These are phyloP conservation scores for Rhodotorula sp. DNA, from an alignment of 1,284 basidiomycete genomes.

Conservation along the genomic window DNA sequence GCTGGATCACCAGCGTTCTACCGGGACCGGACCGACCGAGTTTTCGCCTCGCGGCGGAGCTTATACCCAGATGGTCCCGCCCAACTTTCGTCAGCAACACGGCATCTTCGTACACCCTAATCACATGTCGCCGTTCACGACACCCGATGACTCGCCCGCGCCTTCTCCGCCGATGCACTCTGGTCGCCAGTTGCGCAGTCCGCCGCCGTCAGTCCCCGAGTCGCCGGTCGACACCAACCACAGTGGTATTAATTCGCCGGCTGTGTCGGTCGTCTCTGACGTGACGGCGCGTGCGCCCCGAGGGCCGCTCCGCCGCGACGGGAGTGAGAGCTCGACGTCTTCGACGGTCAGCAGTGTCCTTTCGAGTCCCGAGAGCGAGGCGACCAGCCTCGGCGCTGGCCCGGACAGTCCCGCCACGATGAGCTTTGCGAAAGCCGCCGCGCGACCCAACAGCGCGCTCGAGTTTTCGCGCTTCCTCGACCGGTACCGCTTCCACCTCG, in stretches of 20 bases:
- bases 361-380: conserved; percentile 30
- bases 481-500: conserved; percentile 36
- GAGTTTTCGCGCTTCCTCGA: conserved; percentile 39
- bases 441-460: conserved; percentile 23
- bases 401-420: conserved; percentile 28
- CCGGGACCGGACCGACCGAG: neutral
- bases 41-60: neutral
- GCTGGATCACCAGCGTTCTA: neutral
- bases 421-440: conserved; percentile 2
- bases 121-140: conserved; percentile 32
- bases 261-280: conserved; percentile 1
- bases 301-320: conserved; percentile 5
- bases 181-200: conserved; percentile 21
- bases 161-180: conserved; percentile 19
- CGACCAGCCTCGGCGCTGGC: conserved; percentile 17
- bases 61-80: conserved; percentile 33
- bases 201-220: conserved; percentile 12
- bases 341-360: conserved; percentile 17
- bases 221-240: neutral
- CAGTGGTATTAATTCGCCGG: neutral
- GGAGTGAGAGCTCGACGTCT: conserved; percentile 21
- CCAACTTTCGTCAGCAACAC: conserved; percentile 31
- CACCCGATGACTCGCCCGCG: conserved; percentile 27
- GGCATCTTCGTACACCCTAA: conserved; percentile 16
- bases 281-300: neutral